phyloP scores from a whole-genome alignment of 306 rosid species.

The Prunus kanzakura region DNA sequence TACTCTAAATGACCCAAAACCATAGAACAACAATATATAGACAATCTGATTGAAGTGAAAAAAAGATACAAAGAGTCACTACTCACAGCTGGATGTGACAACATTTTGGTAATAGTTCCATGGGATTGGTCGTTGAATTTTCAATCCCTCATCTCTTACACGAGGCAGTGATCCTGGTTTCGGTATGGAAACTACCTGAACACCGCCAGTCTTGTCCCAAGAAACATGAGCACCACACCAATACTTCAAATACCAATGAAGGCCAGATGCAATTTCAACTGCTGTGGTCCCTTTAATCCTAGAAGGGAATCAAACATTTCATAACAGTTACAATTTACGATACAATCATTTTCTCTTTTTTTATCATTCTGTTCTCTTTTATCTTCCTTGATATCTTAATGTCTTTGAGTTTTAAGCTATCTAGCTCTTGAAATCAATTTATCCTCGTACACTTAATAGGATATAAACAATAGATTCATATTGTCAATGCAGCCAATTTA shows the following conservation, averaged over 20 bases:
- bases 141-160: slow-evolving; percentile 52
- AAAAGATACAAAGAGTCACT: slow-evolving; percentile 8
- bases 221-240: slow-evolving; percentile 91
- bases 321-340: background rate
- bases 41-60: slow-evolving; percentile 1
- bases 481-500: background rate
- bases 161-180: slow-evolving; percentile 75
- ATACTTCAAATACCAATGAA: slow-evolving; percentile 92
- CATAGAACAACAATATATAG: background rate
- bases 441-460: background rate
- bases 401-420: background rate
- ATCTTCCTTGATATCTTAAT: background rate
- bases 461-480: background rate
- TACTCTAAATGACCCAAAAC: background rate
- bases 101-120: slow-evolving; percentile 98
- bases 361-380: background rate
- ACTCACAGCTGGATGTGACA: slow-evolving; percentile 95
- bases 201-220: slow-evolving; percentile 93
- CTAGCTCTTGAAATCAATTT: background rate
- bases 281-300: slow-evolving; percentile 85
- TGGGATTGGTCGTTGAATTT: slow-evolving; percentile 75
- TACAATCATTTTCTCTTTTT: background rate
- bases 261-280: slow-evolving; percentile 85
- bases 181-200: slow-evolving; percentile 74
- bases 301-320: slow-evolving; percentile 11